phyloP scores from a whole-genome alignment of 192 early-diverging fungal genomes.

The Backusella luteola region DNA sequence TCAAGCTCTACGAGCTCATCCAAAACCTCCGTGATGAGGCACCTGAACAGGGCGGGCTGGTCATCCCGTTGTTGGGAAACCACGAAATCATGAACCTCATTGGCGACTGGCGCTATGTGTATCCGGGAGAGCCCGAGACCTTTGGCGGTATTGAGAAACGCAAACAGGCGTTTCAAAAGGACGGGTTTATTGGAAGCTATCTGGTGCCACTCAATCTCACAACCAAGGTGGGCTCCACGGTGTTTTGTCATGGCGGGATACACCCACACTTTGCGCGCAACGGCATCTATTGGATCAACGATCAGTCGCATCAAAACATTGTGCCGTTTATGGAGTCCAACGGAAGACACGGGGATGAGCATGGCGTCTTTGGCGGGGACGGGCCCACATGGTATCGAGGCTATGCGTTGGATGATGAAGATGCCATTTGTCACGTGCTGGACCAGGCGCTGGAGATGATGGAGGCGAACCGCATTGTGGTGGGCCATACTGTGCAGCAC shows the following conservation, averaged over 20 bases:
- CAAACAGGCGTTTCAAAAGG: conserved; percentile 40
- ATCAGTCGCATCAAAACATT: conserved; percentile 34
- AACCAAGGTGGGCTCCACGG: conserved; percentile 45
- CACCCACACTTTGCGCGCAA: conserved; percentile 19
- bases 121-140: conserved; percentile 45
- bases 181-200: conserved; percentile 55
- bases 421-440: conserved; percentile 42
- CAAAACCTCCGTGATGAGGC: conserved; percentile 58
- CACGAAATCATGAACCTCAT: conserved; percentile 67
- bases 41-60: conserved; percentile 42
- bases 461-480: conserved; percentile 65
- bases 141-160: conserved; percentile 52
- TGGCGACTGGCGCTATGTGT: conserved; percentile 60
- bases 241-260: conserved; percentile 67
- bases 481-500: conserved; percentile 67
- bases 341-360: conserved; percentile 16
- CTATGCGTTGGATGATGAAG: conserved; percentile 53
- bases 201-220: conserved; percentile 45
- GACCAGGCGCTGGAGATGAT: conserved; percentile 44
- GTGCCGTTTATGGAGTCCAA: conserved; percentile 21
- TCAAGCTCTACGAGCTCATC: conserved; percentile 62
- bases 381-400: conserved; percentile 57
- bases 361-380: conserved; percentile 33
- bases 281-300: conserved; percentile 54
- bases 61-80: conserved; percentile 49